A percentile compares a stretch with the other conserved stretches of the same genome.
phyloP scores from a whole-genome alignment of 2,329 filamentous ascomycete genomes.

The Dactylonectria estremocensis region DNA sequence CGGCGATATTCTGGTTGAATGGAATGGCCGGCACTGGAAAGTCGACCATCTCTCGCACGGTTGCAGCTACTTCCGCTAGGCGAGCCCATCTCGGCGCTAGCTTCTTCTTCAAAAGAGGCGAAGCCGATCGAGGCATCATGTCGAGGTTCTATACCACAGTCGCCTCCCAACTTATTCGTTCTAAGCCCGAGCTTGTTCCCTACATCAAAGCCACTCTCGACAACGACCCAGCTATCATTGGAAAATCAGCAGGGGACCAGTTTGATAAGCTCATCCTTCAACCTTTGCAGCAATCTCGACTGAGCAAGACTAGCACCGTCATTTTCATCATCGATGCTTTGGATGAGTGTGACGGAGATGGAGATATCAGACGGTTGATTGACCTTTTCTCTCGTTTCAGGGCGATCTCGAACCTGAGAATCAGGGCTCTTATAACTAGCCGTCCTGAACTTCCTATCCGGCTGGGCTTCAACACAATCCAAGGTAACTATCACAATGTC shows the following conservation, averaged over 20 bases:
- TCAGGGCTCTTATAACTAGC: slow-evolving; percentile 60
- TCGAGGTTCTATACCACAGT: slow-evolving; percentile 58
- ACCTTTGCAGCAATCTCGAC: slow-evolving; percentile 45
- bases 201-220: slow-evolving; percentile 49
- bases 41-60: slow-evolving; percentile 56
- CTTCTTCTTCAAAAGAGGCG: slow-evolving; percentile 63
- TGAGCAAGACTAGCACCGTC: neutral
- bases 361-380: slow-evolving; percentile 41
- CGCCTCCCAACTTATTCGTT: slow-evolving; percentile 49
- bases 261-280: slow-evolving; percentile 57
- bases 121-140: slow-evolving; percentile 55
- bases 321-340: slow-evolving; percentile 55
- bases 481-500: slow-evolving; percentile 40
- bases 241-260: slow-evolving; percentile 51
- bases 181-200: slow-evolving; percentile 44
- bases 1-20: slow-evolving; percentile 55
- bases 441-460: slow-evolving; percentile 58
- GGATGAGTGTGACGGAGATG: slow-evolving; percentile 46
- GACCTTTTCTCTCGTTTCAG: neutral
- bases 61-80: slow-evolving; percentile 38
- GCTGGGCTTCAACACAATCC: slow-evolving; percentile 52
- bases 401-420: neutral
- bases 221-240: slow-evolving; percentile 47
- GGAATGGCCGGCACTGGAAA: slow-evolving; percentile 59
- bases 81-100: slow-evolving; percentile 50